Evolutionary conservation across 2,329 filamentous ascomycete genomes (phyloP).

Genomic region (Monosporascus ibericus): DNA sequence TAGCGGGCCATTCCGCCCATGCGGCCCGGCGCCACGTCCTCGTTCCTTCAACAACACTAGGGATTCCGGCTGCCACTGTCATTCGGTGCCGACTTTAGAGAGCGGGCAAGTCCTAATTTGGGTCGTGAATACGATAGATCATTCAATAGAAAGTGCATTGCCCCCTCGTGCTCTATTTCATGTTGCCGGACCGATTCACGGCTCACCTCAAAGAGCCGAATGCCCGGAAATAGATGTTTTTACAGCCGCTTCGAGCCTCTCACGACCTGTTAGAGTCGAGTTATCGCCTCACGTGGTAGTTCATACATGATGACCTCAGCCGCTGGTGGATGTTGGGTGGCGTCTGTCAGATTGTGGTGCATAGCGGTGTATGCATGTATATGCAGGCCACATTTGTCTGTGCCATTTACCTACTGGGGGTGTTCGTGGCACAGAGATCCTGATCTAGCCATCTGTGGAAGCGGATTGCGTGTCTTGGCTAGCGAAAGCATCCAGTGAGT

Average conservation of each 20-base stretch:
- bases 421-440: neutral
- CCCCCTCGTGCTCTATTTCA: neutral
- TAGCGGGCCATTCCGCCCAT: neutral
- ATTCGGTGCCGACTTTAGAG: neutral
- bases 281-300: neutral
- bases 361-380: neutral
- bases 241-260: neutral
- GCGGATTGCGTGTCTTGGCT: neutral
- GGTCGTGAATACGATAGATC: neutral
- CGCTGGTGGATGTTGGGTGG: neutral
- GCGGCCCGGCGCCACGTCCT: neutral
- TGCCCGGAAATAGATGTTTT: neutral
- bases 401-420: neutral
- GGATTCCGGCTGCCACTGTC: neutral
- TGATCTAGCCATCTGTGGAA: neutral
- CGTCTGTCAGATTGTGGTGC: neutral
- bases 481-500: neutral
- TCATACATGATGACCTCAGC: slow-evolving; percentile 1
- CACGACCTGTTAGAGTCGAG: neutral
- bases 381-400: neutral
- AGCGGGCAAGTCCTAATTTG: neutral
- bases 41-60: neutral
- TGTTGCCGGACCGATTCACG: neutral
- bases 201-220: neutral
- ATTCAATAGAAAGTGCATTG: neutral